phyloP scores from a whole-genome alignment of 1,139 yeast genomes.

The Yamadazyma dendronema region DNA sequence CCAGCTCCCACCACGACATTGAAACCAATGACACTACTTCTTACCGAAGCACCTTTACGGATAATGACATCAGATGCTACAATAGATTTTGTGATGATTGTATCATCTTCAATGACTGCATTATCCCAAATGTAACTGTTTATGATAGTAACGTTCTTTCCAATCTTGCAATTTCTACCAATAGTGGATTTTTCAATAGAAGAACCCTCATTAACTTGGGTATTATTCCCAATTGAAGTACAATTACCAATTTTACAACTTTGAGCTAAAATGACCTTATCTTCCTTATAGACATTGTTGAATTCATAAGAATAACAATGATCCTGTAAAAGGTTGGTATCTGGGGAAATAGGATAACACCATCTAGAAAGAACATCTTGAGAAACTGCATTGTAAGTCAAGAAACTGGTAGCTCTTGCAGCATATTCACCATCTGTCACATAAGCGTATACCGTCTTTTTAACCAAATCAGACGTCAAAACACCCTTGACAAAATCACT shows the following conservation, averaged over 20 bases:
- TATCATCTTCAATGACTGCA: conserved; percentile 66
- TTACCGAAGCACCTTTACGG: conserved; percentile 48
- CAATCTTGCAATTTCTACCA: conserved; percentile 84
- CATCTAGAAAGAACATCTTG: conserved; percentile 89
- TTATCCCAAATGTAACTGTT: conserved; percentile 89
- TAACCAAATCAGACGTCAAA: conserved; percentile 82
- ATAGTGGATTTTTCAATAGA: conserved; percentile 64
- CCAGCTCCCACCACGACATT: conserved; percentile 62
- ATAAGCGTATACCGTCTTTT: conserved; percentile 88
- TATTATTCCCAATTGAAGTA: conserved; percentile 73
- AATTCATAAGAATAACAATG: conserved; percentile 78
- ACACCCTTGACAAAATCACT: conserved; percentile 89
- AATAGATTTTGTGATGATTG: conserved; percentile 57
- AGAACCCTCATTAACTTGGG: conserved; percentile 63
- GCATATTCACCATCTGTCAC: conserved; percentile 74
- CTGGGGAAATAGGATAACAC: conserved; percentile 91
- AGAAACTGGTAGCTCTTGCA: conserved; percentile 91
- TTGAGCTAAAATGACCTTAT: conserved; percentile 82
- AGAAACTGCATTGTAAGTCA: conserved; percentile 88
- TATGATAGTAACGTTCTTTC: conserved; percentile 65
- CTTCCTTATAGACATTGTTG: conserved; percentile 83
- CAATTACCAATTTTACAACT: conserved; percentile 79
- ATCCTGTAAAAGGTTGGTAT: conserved; percentile 67
- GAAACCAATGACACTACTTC: conserved; percentile 81
- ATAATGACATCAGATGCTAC: conserved; percentile 64